Evolutionary conservation across 441 rosid genomes (phyloP).

Genomic region (Monsonia emarginata): DNA sequence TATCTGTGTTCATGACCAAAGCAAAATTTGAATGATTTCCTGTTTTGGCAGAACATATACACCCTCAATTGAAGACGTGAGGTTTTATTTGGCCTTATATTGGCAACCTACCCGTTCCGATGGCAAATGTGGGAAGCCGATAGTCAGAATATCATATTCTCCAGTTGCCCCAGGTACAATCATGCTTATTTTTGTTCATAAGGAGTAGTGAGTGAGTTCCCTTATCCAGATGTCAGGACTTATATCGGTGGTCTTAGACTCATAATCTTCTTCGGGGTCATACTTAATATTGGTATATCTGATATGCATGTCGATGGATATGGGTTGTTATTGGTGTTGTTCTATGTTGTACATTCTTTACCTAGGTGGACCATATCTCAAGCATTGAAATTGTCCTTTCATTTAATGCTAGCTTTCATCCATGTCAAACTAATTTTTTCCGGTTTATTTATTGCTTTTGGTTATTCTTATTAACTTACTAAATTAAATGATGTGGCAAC

Average conservation of each 20-base stretch:
- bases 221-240: neutral
- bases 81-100: constrained; percentile 57
- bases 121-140: constrained; percentile 76
- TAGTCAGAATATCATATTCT: constrained; percentile 58
- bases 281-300: neutral
- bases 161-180: constrained; percentile 70
- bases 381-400: neutral
- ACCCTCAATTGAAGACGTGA: constrained; percentile 84
- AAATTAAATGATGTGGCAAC: constrained; percentile 41
- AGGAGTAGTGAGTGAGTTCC: neutral
- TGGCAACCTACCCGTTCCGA: constrained; percentile 87
- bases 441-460: neutral
- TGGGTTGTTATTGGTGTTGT: neutral
- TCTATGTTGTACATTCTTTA: neutral
- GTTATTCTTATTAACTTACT: constrained; percentile 13
- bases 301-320: neutral
- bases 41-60: constrained; percentile 51
- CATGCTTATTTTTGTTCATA: constrained; percentile 7
- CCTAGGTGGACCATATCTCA: neutral
- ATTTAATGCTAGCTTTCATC: too few species aligned
- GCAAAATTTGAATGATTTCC: constrained; percentile 2
- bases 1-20: constrained; percentile 10
- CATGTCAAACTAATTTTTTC: neutral
- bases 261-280: neutral
- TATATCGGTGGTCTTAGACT: neutral